Base-by-base conservation (phyloP, 371 early-diverging fungal genomes). In the Zopfochytrium polystomum region DNA sequence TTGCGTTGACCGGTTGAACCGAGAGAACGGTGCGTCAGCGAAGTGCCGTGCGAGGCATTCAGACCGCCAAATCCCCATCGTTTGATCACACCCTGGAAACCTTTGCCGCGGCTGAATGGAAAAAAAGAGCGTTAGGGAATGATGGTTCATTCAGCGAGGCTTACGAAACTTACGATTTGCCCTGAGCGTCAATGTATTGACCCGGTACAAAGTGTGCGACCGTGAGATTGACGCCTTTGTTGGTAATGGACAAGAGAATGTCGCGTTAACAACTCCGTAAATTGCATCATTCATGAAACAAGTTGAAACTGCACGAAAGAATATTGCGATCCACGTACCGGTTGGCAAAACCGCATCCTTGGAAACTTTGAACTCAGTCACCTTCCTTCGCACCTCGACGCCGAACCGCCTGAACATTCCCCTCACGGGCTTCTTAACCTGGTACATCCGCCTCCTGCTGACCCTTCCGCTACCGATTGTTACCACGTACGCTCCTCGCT, bases 71-170 rank as follows among this genome's bases (percentile, higher is more conserved):
- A 96, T 43, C 91, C 91, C 86, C 90, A 91, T 72, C 95, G 85
- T 81, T 96, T 96, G 95, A 96, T 96, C 3, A 86, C 95, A 72
- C 98, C 98, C 67, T 90, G 90, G 77, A 96, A 96, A 27, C 97
- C 97, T 74, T 96, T 96, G 58, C 93, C 96, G 54, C 88, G 84
- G 23, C 90, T 91, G 32, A 11, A 67, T 7, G n/a, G n/a, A n/a
- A n/a, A n/a, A n/a, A n/a, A n/a, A n/a, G n/a, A n/a, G n/a, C n/a
- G n/a, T n/a, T n/a, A n/a, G n/a, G n/a, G n/a, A n/a, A n/a, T n/a
- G n/a, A n/a, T n/a, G n/a, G n/a, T 38, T 46, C 27, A 3, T 33
- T 59, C 25, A 45, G 30, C 43, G 5, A 20, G 23, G n/a, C 38
- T 51, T 1, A 29, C 45, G 15, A 42, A 33, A 52, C 85, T 74